phyloP scores from a whole-genome alignment of 306 rosid species.

The Corylus americana region DNA sequence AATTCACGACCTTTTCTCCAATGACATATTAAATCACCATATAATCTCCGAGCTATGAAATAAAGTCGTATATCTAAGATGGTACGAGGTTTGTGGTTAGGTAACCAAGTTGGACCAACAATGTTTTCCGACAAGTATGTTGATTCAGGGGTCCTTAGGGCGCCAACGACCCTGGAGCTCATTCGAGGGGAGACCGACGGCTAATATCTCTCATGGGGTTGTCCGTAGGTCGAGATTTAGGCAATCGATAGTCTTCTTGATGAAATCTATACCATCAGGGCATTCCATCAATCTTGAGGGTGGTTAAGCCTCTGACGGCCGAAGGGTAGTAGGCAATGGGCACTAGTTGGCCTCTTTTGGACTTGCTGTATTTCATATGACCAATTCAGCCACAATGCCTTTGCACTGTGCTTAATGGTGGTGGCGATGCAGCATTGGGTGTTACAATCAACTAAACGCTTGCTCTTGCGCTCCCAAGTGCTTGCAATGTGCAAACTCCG shows the following conservation, averaged over 20 bases:
- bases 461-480: conserved; percentile 27
- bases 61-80: neutral
- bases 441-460: conserved; percentile 21
- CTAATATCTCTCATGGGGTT: neutral
- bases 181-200: neutral
- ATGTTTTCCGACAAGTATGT: neutral
- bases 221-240: too few species aligned
- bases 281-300: too few species aligned
- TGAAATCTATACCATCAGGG: too few species aligned
- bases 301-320: too few species aligned
- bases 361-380: too few species aligned
- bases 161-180: neutral
- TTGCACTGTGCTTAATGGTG: conserved; percentile 22
- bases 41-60: neutral
- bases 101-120: neutral
- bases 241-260: too few species aligned
- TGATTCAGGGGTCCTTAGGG: neutral
- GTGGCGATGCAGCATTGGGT: conserved; percentile 21
- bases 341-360: conserved; percentile 6
- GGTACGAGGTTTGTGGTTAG: neutral
- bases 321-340: neutral
- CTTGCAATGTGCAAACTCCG: conserved; percentile 27
- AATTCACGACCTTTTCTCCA: too few species aligned
- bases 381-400: conserved; percentile 18
- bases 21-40: too few species aligned